phyloP scores from a whole-genome alignment of 2,329 filamentous ascomycete genomes.

The Hortaea sp. region DNA sequence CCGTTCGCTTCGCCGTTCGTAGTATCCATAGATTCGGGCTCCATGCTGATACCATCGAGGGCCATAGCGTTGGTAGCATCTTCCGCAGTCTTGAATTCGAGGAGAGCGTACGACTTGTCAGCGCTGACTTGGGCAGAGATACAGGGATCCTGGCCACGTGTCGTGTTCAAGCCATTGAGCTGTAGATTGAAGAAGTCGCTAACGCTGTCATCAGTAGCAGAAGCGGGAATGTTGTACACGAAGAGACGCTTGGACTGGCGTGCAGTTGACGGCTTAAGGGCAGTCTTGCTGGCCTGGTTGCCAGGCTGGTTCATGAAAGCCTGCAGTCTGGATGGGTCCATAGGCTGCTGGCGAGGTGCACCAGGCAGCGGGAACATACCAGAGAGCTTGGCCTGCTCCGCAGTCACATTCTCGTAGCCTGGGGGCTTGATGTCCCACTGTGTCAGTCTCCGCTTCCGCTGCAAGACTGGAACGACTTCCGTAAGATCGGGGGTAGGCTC shows the following conservation, averaged over 20 bases:
- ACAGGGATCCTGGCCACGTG: constrained; percentile 75
- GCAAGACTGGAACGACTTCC: constrained; percentile 67
- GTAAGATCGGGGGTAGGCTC: constrained; percentile 95
- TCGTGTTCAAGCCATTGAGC: constrained; percentile 90
- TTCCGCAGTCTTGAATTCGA: constrained; percentile 80
- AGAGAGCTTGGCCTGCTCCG: constrained; percentile 96
- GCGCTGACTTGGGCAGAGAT: constrained; percentile 71
- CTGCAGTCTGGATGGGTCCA: constrained; percentile 88
- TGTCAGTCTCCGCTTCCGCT: constrained; percentile 83
- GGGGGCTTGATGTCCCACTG: constrained; percentile 99
- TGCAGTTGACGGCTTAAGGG: constrained; percentile 84
- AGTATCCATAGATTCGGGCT: constrained; percentile 47
- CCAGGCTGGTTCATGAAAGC: constrained; percentile 90
- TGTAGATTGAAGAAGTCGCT: constrained; percentile 90
- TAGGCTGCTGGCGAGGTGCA: constrained; percentile 84
- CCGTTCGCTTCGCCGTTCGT: constrained; percentile 45
- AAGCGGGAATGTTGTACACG: constrained; percentile 67
- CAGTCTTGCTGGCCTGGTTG: constrained; percentile 59
- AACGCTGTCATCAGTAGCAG: constrained; percentile 64
- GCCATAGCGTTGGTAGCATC: constrained; percentile 89
- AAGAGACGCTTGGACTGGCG: constrained; percentile 90
- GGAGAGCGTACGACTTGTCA: constrained; percentile 68
- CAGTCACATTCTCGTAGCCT: constrained; percentile 95
- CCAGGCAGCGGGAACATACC: constrained; percentile 98
- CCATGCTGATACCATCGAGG: constrained; percentile 81